Evolutionary conservation across 768 basidiomycete species (phyloP), one percentile per base, ranked within the genome.

Genomic region (Boletus rubroflammeus): DNA sequence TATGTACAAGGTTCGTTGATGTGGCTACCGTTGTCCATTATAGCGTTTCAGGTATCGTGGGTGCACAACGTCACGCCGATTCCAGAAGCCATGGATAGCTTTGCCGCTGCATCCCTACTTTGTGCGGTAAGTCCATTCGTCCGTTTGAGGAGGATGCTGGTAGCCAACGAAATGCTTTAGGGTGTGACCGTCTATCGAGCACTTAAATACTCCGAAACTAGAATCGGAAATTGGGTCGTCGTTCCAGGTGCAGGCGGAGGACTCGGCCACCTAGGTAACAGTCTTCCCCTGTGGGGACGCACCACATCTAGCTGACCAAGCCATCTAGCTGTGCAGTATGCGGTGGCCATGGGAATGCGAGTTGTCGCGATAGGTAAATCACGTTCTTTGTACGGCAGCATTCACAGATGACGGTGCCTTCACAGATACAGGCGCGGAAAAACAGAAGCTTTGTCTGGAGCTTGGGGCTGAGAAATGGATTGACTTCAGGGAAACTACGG

Each of bases 141-240:
- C 19, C 0, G 8, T 14, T 28, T 3, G 8, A 32, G 15, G 10
- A 32, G n/a, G 14, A 23, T 32, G 13, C 11, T 1, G 15, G 11
- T 13, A 26, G 4, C 17, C 1, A 19, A 28, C 17, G 3, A 29
- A 7, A 40, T 3, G 1, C 5, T 40, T 1, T 46, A 86, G 85
- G 90, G 89, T 43, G 75, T 95, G 21, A 94, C 93, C 3, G 89
- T 90, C 2, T 95, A 92, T 65, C 86, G 89, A 54, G 93, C 90
- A 0, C 73, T 95, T 61, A 94, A 93, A 69, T 78, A 86, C 67
- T 79, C 81, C 48, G 73, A 80, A 50, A 78, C 83, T 7, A 75
- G 71, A 28, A 79, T 83, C 8, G 88, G 90, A 29, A 83, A 95
- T 51, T 90, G 83, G 82, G 75, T 90, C 55, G 85, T 84, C 21